Evolutionary conservation across 163 green algal genomes (phyloP), one percentile per base, ranked within the genome.

Genomic region (Prototheca wickerhamii): DNA sequence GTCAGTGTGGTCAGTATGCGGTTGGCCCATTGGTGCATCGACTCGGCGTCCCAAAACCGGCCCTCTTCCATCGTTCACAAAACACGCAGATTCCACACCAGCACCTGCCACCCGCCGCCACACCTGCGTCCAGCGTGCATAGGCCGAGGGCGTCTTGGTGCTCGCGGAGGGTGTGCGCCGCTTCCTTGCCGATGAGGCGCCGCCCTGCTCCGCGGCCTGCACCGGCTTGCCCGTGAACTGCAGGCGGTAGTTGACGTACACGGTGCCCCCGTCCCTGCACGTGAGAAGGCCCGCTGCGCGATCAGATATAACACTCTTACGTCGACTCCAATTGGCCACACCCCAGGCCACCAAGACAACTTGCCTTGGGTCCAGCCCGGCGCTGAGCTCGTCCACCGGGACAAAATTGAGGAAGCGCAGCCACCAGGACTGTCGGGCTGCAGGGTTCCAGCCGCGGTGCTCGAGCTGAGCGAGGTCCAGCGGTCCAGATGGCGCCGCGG

Each of bases 211-310:
- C 17, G 46, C 20, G 20, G 46, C 8, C 10, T n/a, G 20, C 5
- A 7, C 31, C 10, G 8, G 5, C 4, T 40, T 69, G 4, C 37
- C 26, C 50, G 20, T 52, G n/a, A 71, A 71, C 54, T 71, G 64
- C 7, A 12, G 18, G 21, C 29, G 25, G 54, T 65, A 71, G 29
- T 71, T 32, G 43, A 71, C 65, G 25, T 64, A 25, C 4, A 71
- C 55, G 30, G 40, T 37, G 25, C 23, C 43, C 15, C 37, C 35
- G 31, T 71, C 55, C 25, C 55, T 64, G 23, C 30, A 30, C 51
- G 60, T 18, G 51, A 30, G 25, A 46, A 15, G 37, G 12, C 12
- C 10, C 10, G 12, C 12, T 46, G 37, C 8, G 37, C 37, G 12
- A 8, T 8, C 8, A 8, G 37, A 8, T 46, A 21, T 46, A 46